Conservation (phyloP, 2,329 filamentous ascomycete species). For the Botrytis deweyae region DNA sequence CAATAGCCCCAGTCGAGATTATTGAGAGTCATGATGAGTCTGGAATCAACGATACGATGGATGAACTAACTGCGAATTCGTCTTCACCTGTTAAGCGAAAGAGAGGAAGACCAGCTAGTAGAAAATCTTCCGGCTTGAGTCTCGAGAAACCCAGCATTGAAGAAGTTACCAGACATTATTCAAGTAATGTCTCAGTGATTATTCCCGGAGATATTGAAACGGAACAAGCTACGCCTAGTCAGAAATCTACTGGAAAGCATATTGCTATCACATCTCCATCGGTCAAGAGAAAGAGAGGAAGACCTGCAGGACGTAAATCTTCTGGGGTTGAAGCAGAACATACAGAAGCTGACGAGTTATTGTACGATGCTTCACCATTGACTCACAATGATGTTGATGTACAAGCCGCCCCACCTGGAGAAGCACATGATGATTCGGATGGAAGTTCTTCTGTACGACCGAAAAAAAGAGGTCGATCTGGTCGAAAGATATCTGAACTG, state of each 20-base stretch:
- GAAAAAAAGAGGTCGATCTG: conserved; percentile 11
- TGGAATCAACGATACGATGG: background rate
- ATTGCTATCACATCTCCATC: background rate
- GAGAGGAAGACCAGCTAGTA: background rate
- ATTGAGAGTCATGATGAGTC: background rate
- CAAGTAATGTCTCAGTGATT: background rate
- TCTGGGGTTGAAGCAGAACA: background rate
- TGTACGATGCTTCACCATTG: background rate
- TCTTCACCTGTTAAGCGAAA: conserved; percentile 3
- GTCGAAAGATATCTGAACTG: background rate
- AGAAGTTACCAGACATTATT: background rate
- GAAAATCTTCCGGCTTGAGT: background rate
- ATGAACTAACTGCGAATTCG: background rate
- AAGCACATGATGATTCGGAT: background rate
- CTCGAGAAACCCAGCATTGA: background rate
- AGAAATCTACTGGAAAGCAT: background rate
- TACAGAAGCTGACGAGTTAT: background rate
- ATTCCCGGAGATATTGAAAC: background rate
- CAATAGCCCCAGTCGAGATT: background rate
- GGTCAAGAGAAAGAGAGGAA: conserved; percentile 10
- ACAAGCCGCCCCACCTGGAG: background rate
- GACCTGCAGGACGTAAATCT: background rate
- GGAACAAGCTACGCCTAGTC: background rate
- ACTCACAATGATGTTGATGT: background rate
- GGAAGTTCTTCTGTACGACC: background rate